These are phyloP conservation scores for Pyrenochaeta sp. DNA, from an alignment of 2,329 filamentous ascomycete genomes.

Conservation along the genomic window DNA sequence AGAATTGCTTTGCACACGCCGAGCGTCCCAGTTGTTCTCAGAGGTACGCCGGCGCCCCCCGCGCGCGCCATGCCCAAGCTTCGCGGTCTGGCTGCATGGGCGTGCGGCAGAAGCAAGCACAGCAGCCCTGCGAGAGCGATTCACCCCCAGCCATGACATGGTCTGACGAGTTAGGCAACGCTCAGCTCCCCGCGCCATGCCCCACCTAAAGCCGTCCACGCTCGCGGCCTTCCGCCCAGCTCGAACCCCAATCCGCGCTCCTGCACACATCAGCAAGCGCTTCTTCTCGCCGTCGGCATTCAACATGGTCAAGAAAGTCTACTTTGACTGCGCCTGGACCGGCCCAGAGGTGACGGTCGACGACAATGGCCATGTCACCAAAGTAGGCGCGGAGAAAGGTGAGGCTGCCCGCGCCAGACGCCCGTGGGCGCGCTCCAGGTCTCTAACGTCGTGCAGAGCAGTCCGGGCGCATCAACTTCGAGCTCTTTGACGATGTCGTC, in stretches of 20 bases:
- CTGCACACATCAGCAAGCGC: conserved; percentile 56
- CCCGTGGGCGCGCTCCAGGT: too few relatives aligned
- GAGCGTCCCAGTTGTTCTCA: neutral
- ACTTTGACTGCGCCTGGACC: conserved; percentile 75
- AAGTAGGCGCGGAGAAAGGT: conserved; percentile 63
- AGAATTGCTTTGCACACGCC: conserved; percentile 11
- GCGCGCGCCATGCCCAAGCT: conserved; percentile 9
- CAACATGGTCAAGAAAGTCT: conserved; percentile 79
- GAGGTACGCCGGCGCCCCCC: conserved; percentile 10
- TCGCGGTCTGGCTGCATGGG: conserved; percentile 4
- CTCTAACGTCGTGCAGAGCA: conserved; percentile 66
- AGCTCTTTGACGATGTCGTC: conserved; percentile 83
- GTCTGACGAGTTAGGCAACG: conserved; percentile 25
- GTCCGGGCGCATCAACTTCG: conserved; percentile 83
- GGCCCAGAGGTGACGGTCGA: conserved; percentile 73
- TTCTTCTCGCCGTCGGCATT: conserved; percentile 70
- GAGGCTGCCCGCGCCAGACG: conserved; percentile 54
- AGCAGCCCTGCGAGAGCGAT: conserved; percentile 12
- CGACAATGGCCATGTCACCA: conserved; percentile 60
- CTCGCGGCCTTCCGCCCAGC: conserved; percentile 44
- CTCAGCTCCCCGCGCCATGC: conserved; percentile 33
- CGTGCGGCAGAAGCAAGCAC: conserved; percentile 2
- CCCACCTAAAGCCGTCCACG: conserved; percentile 42
- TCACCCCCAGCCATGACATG: conserved; percentile 24
- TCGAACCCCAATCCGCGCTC: conserved; percentile 40